These are phyloP conservation scores for Daldinia sp. DNA, from an alignment of 2,329 filamentous ascomycete genomes.

Conservation along the genomic window DNA sequence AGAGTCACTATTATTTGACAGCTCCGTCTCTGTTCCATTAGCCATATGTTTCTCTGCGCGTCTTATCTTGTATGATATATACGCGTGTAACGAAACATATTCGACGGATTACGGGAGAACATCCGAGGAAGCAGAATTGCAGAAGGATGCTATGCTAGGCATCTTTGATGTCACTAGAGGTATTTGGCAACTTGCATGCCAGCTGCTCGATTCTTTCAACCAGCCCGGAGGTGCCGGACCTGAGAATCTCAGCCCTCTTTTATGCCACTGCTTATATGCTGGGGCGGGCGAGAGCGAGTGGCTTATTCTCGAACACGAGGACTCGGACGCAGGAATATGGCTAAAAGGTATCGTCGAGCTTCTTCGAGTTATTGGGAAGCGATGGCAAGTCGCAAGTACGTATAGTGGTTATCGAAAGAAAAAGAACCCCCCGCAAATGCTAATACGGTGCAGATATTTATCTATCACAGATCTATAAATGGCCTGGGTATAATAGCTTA, in stretches of 20 bases:
- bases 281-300: constrained; percentile 32
- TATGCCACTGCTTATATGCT: constrained; percentile 31
- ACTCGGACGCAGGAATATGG: constrained; percentile 16
- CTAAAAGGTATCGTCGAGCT: constrained; percentile 26
- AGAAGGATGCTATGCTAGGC: constrained; percentile 20
- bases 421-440: neutral
- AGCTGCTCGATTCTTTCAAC: constrained; percentile 10
- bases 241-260: constrained; percentile 18
- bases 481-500: constrained; percentile 31
- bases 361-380: constrained; percentile 19
- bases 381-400: constrained; percentile 32
- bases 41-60: constrained; percentile 32
- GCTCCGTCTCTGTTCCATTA: constrained; percentile 9
- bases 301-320: constrained; percentile 30
- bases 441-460: constrained; percentile 20
- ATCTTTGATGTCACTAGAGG: constrained; percentile 18
- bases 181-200: constrained; percentile 20
- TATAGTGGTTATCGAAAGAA: neutral
- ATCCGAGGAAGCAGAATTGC: constrained; percentile 33
- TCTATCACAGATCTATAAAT: constrained; percentile 29
- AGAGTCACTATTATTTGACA: neutral
- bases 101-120: constrained; percentile 28
- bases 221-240: neutral
- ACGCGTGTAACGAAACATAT: constrained; percentile 35
- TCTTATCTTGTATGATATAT: constrained; percentile 30